phyloP scores from a whole-genome alignment of 2,329 filamentous ascomycete species.

The Ascochyta rabiei region DNA sequence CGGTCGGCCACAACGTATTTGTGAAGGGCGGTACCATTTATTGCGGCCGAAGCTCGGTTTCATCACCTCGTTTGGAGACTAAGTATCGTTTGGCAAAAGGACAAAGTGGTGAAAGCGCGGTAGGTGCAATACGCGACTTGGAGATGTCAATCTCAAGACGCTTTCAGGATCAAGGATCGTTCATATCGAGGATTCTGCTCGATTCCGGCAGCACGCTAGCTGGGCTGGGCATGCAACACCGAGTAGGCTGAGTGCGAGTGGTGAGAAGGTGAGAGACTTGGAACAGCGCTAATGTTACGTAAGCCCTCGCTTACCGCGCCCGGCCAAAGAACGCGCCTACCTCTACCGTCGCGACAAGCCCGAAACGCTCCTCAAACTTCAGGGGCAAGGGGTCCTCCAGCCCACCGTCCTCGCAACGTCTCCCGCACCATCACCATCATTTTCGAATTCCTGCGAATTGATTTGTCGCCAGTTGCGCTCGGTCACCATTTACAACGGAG shows the following conservation, averaged over 20 bases:
- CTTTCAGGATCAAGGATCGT: slow-evolving; percentile 7
- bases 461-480: slow-evolving; percentile 25
- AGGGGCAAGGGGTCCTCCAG: slow-evolving; percentile 19
- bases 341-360: slow-evolving; percentile 25
- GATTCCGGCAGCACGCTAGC: slow-evolving; percentile 5
- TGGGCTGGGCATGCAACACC: background rate
- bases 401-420: slow-evolving; percentile 26
- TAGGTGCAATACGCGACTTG: slow-evolving; percentile 18
- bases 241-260: background rate
- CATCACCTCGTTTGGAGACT: slow-evolving; percentile 33
- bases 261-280: background rate
- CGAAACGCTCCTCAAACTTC: slow-evolving; percentile 37
- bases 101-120: slow-evolving; percentile 23
- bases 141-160: slow-evolving; percentile 18
- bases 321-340: slow-evolving; percentile 7
- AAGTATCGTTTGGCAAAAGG: slow-evolving; percentile 25
- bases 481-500: slow-evolving; percentile 12
- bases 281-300: slow-evolving; percentile 3
- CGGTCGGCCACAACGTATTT: slow-evolving; percentile 23
- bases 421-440: slow-evolving; percentile 32
- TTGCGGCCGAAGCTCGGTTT: slow-evolving; percentile 36
- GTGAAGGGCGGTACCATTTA: slow-evolving; percentile 20
- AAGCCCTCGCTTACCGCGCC: slow-evolving; percentile 7
- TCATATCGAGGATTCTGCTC: background rate
- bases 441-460: slow-evolving; percentile 17